These are phyloP conservation scores for Arctium minus DNA, from an alignment of 129 eudicot genomes.

Conservation along the genomic window DNA sequence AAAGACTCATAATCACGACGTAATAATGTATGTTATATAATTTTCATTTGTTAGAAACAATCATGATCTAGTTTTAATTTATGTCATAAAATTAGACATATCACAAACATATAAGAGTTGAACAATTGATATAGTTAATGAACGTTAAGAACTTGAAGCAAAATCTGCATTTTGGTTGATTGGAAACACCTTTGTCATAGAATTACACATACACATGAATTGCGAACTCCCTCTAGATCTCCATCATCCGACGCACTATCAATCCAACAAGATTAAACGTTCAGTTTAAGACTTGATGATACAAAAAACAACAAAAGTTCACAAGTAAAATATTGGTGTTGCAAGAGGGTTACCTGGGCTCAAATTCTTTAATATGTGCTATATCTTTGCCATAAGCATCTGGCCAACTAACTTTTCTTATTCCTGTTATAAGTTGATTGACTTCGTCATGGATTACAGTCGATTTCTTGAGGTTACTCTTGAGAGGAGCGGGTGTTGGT, in stretches of 20 bases:
- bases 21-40: neutral
- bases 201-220: slow-evolving; percentile 43
- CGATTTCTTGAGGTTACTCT: slow-evolving; percentile 48
- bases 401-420: slow-evolving; percentile 46
- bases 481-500: slow-evolving; percentile 17
- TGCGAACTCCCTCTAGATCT: slow-evolving; percentile 31
- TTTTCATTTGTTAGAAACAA: neutral
- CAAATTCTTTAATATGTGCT: slow-evolving; percentile 50
- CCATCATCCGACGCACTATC: slow-evolving; percentile 32
- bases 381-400: slow-evolving; percentile 48
- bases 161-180: neutral
- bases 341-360: slow-evolving; percentile 35
- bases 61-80: neutral
- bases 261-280: neutral
- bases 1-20: neutral
- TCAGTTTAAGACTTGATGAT: neutral
- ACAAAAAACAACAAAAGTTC: neutral
- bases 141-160: neutral
- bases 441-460: neutral
- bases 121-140: neutral
- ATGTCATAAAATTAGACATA: neutral
- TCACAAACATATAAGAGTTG: neutral
- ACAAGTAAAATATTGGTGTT: neutral
- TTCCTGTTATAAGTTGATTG: neutral
- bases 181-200: slow-evolving; percentile 26